Conservation (phyloP, 345 rosid species). For the Durio zibethinus region DNA sequence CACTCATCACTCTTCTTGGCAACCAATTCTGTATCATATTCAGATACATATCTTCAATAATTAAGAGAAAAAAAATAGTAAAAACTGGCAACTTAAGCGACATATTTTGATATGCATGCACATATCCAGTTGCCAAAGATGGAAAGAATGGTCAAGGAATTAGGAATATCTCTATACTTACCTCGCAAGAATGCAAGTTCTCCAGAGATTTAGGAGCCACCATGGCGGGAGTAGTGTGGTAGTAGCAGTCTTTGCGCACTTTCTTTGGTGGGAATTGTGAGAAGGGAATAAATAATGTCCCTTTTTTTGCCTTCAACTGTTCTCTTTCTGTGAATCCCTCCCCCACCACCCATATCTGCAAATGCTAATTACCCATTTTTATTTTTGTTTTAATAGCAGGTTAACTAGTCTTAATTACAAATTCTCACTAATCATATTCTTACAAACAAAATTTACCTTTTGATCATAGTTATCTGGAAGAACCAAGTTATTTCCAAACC, state of each 20-base stretch:
- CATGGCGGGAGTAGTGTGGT: slow-evolving; percentile 54
- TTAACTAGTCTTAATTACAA: no score
- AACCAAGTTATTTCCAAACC: slow-evolving; percentile 21
- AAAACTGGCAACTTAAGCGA: neutral
- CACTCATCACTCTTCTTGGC: slow-evolving; percentile 52
- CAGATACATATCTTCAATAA: no score
- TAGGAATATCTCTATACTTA: neutral
- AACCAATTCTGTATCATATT: slow-evolving; percentile 53
- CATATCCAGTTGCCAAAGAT: no score
- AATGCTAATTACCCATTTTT: neutral
- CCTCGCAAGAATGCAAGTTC: slow-evolving; percentile 67
- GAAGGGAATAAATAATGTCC: neutral
- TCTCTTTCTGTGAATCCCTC: slow-evolving; percentile 43
- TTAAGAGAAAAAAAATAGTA: neutral
- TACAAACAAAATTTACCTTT: no score
- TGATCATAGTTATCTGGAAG: slow-evolving; percentile 4
- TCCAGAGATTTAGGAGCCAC: slow-evolving; percentile 38
- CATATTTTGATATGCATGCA: no score
- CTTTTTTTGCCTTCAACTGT: slow-evolving; percentile 40
- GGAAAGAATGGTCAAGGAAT: neutral
- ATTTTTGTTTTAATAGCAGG: neutral
- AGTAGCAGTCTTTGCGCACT: slow-evolving; percentile 48
- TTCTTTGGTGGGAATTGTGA: slow-evolving; percentile 45
- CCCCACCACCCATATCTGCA: slow-evolving; percentile 60
- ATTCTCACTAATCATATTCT: no score